phyloP scores from a whole-genome alignment of 2,329 filamentous ascomycete species.

The Alternaria dauci region DNA sequence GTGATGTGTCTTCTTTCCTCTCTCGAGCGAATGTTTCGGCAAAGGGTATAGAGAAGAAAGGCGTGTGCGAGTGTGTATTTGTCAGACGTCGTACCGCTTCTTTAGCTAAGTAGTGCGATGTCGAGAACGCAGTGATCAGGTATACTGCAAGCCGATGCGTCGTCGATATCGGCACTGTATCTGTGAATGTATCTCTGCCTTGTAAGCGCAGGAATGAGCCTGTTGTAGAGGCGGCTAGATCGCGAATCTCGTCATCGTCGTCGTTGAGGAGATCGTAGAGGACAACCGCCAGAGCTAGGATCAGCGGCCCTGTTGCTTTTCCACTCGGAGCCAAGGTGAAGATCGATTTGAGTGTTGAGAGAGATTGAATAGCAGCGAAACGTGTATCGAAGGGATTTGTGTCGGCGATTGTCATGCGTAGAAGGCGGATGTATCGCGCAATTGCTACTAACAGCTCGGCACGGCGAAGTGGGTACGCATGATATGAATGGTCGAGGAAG shows the following conservation, averaged over 20 bases:
- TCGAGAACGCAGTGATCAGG: constrained; percentile 46
- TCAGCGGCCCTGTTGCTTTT: constrained; percentile 15
- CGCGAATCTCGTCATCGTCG: constrained; percentile 88
- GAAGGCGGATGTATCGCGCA: constrained; percentile 40
- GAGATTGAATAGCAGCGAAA: constrained; percentile 65
- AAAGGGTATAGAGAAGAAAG: constrained; percentile 22
- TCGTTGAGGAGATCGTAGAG: constrained; percentile 66
- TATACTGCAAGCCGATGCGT: constrained; percentile 50
- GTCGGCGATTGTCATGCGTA: constrained; percentile 43
- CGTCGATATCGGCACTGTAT: constrained; percentile 60
- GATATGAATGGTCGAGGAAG: constrained; percentile 43
- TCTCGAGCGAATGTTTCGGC: constrained; percentile 38
- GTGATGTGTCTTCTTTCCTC: constrained; percentile 64
- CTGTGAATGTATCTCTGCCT: constrained; percentile 27
- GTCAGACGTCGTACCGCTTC: constrained; percentile 53
- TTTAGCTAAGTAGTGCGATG: constrained; percentile 44
- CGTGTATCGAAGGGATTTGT: constrained; percentile 68
- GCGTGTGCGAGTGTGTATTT: constrained; percentile 24
- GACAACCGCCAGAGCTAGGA: constrained; percentile 56
- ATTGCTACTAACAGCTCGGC: constrained; percentile 15
- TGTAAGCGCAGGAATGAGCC: constrained; percentile 55
- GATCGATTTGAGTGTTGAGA: constrained; percentile 55
- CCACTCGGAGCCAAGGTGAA: constrained; percentile 22
- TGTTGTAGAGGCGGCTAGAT: constrained; percentile 65
- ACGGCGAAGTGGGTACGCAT: constrained; percentile 14